A percentile compares a stretch with the other conserved stretches of the same genome.
Evolutionary conservation across 305 asterid species (phyloP).

Genomic region (Fraxinus dipetala): DNA sequence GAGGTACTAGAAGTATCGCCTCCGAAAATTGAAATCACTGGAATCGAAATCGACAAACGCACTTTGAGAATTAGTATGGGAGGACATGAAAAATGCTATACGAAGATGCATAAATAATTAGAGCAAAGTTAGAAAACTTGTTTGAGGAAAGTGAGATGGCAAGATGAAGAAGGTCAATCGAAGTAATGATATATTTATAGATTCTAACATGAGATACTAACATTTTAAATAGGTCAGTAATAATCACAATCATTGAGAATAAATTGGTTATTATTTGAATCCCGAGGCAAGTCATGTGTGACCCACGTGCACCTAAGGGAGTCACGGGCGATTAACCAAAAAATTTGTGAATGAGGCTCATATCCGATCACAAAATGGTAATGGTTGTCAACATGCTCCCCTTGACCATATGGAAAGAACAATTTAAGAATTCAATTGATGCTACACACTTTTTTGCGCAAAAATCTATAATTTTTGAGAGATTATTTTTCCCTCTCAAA

Average conservation of each 20-base stretch:
- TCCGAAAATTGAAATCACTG: background rate
- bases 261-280: background rate
- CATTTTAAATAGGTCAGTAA: background rate
- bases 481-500: background rate
- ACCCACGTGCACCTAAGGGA: background rate
- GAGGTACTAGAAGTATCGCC: too few species aligned
- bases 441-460: background rate
- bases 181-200: background rate
- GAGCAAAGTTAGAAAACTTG: background rate
- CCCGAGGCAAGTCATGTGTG: background rate
- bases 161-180: background rate
- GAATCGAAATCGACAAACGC: background rate
- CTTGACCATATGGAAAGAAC: background rate
- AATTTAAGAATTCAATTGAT: background rate
- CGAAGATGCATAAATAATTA: background rate
- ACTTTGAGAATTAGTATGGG: background rate
- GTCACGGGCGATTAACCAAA: background rate
- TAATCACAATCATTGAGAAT: background rate
- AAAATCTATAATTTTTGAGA: background rate
- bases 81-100: too few species aligned
- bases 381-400: background rate
- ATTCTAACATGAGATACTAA: background rate
- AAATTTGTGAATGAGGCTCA: background rate
- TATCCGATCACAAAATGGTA: background rate
- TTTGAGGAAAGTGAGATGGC: background rate